phyloP scores from a whole-genome alignment of 306 rosid species.

The Malus asiatica region DNA sequence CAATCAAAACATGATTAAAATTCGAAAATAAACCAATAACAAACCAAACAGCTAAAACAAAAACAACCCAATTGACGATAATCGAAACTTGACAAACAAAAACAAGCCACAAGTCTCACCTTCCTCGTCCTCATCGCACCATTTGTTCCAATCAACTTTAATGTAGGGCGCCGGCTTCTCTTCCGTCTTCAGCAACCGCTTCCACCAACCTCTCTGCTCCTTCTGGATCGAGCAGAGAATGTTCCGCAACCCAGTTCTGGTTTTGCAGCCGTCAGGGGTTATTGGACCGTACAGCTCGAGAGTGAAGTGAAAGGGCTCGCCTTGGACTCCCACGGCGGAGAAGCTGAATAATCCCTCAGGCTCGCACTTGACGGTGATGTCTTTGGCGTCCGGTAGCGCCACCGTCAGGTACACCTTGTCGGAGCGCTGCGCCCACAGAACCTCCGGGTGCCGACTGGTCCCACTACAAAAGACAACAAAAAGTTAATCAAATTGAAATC shows the following conservation, averaged over 20 bases:
- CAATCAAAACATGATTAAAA: too few species aligned
- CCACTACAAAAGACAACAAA: not conserved
- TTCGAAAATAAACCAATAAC: too few species aligned
- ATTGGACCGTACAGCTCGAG: conserved; percentile 62
- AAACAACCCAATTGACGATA: not conserved
- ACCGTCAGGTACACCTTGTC: conserved; percentile 75
- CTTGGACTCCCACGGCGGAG: conserved; percentile 65
- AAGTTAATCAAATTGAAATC: not conserved
- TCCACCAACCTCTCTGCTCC: conserved; percentile 77
- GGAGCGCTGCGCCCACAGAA: conserved; percentile 93
- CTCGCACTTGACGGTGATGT: conserved; percentile 64
- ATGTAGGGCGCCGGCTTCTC: conserved; percentile 80
- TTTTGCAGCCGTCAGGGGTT: conserved; percentile 62
- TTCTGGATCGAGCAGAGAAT: conserved; percentile 70
- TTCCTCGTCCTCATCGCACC: conserved; percentile 84
- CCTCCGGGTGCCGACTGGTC: conserved; percentile 79
- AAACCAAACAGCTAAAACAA: too few species aligned
- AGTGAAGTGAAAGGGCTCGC: conserved; percentile 52
- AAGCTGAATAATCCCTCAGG: conserved; percentile 69
- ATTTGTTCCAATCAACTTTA: conserved; percentile 81
- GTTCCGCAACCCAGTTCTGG: conserved; percentile 63
- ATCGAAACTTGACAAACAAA: not conserved
- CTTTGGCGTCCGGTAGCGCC: conserved; percentile 79
- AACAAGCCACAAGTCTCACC: conserved; percentile 45
- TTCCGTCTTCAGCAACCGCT: conserved; percentile 66